phyloP scores from a whole-genome alignment of 108 stramenopile species.

The Nitzschia palea region DNA sequence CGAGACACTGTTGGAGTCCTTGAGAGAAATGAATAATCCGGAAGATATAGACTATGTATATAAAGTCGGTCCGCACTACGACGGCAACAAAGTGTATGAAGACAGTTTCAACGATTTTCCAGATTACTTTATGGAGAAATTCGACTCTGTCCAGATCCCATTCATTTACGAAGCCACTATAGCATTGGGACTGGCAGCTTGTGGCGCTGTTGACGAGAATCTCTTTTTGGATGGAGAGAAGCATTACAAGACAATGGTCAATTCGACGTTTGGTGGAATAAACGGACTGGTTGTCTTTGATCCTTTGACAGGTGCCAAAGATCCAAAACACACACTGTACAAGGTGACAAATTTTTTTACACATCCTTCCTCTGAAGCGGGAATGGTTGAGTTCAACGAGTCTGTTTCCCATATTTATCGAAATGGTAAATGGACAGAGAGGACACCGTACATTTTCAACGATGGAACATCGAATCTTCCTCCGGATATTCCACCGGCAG shows the following conservation, averaged over 20 bases:
- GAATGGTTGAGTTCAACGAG: slow-evolving; percentile 28
- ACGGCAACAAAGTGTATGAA: too few relatives aligned
- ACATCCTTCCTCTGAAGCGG: slow-evolving; percentile 2
- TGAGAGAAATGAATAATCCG: slow-evolving; percentile 5
- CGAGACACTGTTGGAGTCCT: not conserved
- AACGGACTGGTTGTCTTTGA: slow-evolving; percentile 39
- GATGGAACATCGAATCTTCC: slow-evolving; percentile 41
- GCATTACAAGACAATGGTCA: not conserved
- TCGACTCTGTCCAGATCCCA: too few relatives aligned
- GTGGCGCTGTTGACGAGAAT: not conserved
- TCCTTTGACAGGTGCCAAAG: slow-evolving; percentile 40
- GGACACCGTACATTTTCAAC: slow-evolving; percentile 35
- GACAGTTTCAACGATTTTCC: too few relatives aligned
- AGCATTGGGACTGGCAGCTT: slow-evolving; percentile 19
- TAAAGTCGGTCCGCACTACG: not conserved
- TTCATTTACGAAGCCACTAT: slow-evolving; percentile 43
- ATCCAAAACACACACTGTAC: slow-evolving; percentile 29
- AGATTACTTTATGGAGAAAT: too few relatives aligned
- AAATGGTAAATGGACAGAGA: slow-evolving; percentile 28
- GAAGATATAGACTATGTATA: slow-evolving; percentile 24
- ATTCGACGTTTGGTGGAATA: slow-evolving; percentile 36
- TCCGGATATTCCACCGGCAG: slow-evolving; percentile 1
- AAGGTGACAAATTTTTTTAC: slow-evolving; percentile 34
- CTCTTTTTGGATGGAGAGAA: slow-evolving; percentile 17
- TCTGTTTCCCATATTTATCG: slow-evolving; percentile 32